Base-by-base conservation (phyloP, 305 asterid genomes). In the Ilex paraguariensis region DNA sequence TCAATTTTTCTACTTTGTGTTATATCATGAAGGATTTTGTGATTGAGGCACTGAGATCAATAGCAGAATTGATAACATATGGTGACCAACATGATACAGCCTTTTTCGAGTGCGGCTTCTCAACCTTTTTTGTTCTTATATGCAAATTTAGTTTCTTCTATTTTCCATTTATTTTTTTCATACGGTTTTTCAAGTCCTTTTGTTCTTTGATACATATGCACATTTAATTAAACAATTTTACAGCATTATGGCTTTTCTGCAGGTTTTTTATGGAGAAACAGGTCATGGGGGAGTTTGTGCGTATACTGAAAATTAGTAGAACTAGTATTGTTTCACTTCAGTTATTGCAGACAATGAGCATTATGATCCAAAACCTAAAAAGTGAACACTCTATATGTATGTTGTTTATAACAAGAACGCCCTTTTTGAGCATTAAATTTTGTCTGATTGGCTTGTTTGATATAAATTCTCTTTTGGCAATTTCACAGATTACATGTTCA, bases 231-330 rank as follows among this genome's bases (percentile, higher is more conserved):
- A 14, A 64, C 60, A 59, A 61, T 67, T 64, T 39, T 45, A 45
- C 64, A 57, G 13, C 13, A 31, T 62, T 60, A 65, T 79, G 73
- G 63, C 68, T 75, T 70, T 62, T 54, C 54, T 73, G 60, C 71
- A 93, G 99, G 80, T 80, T 84, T 81, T 93, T 93, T 74, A 93
- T 93, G 97, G 99, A 93, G 88, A 93, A 90, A 82, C 99, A 93
- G 86, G 97, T 90, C 81, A 82, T 90, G 88, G 95, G 95, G 58
- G 96, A 88, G 81, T 83, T 93, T 74, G 96, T 93, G 66, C 99
- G 99, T 49, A 74, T 93, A 71, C 73, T 90, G 71, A 83, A 70
- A 82, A 79, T 73, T 71, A 80, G 90, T 82, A 86, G 79, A 77
- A 82, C 90, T 69, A 66, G 70, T 55, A 66, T 78, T 72, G 87